phyloP scores from a whole-genome alignment of 1,284 basidiomycete species.

The Porphyrellus sp. region DNA sequence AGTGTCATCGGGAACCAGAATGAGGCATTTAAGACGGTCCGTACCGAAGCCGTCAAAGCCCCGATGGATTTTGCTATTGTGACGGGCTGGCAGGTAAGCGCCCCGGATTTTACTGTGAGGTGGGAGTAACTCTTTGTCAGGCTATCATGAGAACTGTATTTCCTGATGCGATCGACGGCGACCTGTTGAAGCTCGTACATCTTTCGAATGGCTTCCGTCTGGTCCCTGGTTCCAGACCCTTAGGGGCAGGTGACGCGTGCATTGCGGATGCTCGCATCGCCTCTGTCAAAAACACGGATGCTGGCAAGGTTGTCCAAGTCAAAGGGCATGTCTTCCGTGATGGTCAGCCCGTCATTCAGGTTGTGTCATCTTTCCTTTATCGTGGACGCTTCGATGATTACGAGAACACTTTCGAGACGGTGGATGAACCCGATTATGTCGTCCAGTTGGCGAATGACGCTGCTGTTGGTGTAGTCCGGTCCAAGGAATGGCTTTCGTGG shows the following conservation, averaged over 20 bases:
- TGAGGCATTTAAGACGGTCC: conserved; percentile 81
- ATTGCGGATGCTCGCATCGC: conserved; percentile 85
- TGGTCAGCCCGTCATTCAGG: conserved; percentile 84
- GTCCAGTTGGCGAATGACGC: conserved; percentile 78
- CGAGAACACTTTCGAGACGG: conserved; percentile 92
- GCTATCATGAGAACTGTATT: conserved; percentile 97
- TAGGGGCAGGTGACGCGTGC: conserved; percentile 88
- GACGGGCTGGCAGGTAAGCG: conserved; percentile 89
- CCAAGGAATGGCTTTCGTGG: conserved; percentile 99
- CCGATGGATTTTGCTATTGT: conserved; percentile 99
- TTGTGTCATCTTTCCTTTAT: conserved; percentile 94
- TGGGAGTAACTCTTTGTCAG: conserved; percentile 40
- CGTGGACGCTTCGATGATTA: conserved; percentile 93
- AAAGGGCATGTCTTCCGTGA: conserved; percentile 81
- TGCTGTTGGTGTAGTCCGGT: conserved; percentile 85
- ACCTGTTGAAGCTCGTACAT: conserved; percentile 93
- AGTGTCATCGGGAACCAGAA: conserved; percentile 91
- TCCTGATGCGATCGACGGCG: conserved; percentile 87
- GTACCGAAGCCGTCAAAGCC: conserved; percentile 70
- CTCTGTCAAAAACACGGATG: conserved; percentile 88
- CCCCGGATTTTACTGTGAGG: not conserved
- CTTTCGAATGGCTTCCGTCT: conserved; percentile 95
- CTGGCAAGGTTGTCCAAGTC: conserved; percentile 93
- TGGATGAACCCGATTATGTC: conserved; percentile 85
- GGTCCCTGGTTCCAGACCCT: conserved; percentile 71